Conservation (phyloP, 139 green algal genomes). For the Chlorella sp. region DNA sequence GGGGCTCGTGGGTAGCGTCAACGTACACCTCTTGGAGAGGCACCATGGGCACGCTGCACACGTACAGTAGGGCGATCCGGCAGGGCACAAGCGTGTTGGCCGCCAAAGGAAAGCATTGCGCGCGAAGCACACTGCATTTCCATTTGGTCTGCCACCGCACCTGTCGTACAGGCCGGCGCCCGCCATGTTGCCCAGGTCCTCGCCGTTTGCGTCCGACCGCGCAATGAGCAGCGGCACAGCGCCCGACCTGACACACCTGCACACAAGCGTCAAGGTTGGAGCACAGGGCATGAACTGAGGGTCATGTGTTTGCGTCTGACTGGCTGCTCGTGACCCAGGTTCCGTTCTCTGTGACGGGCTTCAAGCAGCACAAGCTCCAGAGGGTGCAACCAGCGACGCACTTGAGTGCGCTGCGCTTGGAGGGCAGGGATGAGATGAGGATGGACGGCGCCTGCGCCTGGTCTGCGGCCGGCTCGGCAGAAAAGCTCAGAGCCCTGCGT, state of each 20-base stretch:
- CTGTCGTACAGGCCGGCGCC: constrained; percentile 80
- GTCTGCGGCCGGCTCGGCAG: neutral
- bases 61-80: neutral
- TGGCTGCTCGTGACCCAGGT: too few species aligned
- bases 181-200: constrained; percentile 83
- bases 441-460: neutral
- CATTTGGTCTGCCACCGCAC: neutral
- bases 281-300: too few species aligned
- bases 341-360: too few species aligned
- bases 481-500: constrained; percentile 54
- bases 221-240: constrained; percentile 36
- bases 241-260: too few species aligned
- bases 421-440: constrained; percentile 37
- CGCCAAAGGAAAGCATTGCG: neutral
- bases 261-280: too few species aligned
- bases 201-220: constrained; percentile 89
- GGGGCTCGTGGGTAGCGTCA: constrained; percentile 52
- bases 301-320: too few species aligned
- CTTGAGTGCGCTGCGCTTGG: constrained; percentile 63
- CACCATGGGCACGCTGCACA: constrained; percentile 43
- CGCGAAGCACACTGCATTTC: neutral
- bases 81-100: neutral
- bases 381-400: too few species aligned
- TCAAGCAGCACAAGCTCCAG: too few species aligned
- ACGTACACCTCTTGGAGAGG: constrained; percentile 36